Evolutionary conservation across 1,139 yeast genomes (phyloP).

Genomic region (Arxiozyma slooffiae): DNA sequence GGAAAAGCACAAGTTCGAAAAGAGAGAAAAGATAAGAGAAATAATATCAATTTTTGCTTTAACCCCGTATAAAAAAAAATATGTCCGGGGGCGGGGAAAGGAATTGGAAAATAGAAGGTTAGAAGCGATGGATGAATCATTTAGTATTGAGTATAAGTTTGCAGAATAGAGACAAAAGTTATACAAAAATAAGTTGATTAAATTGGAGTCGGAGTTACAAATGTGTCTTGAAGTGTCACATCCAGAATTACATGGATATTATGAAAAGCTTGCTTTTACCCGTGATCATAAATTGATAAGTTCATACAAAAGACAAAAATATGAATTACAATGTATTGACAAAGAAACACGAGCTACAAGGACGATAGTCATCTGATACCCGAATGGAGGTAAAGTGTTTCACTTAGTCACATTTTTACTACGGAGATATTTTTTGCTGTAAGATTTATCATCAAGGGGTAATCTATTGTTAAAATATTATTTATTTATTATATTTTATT

Average conservation of each 20-base stretch:
- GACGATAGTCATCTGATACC: too few species aligned
- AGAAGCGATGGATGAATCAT: constrained; percentile 45
- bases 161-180: constrained; percentile 74
- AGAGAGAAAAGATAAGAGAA: too few species aligned
- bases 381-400: too few species aligned
- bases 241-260: constrained; percentile 63
- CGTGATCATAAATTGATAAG: constrained; percentile 59
- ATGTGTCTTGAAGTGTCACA: constrained; percentile 86
- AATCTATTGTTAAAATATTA: too few species aligned
- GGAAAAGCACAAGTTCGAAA: too few species aligned
- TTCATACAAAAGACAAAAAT: constrained; percentile 60
- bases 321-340: constrained; percentile 66
- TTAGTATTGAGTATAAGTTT: constrained; percentile 73
- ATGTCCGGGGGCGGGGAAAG: too few species aligned
- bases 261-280: constrained; percentile 60
- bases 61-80: too few species aligned
- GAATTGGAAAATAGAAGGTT: constrained; percentile 39
- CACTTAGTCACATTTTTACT: too few species aligned
- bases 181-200: constrained; percentile 62
- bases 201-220: constrained; percentile 72
- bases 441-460: too few species aligned
- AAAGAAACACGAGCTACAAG: constrained; percentile 74
- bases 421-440: too few species aligned
- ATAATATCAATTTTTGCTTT: too few species aligned
- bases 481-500: too few species aligned